Evolutionary conservation across 768 basidiomycete species (phyloP), one percentile per base, ranked within the genome.

Genomic region (Leccinum obscurum): DNA sequence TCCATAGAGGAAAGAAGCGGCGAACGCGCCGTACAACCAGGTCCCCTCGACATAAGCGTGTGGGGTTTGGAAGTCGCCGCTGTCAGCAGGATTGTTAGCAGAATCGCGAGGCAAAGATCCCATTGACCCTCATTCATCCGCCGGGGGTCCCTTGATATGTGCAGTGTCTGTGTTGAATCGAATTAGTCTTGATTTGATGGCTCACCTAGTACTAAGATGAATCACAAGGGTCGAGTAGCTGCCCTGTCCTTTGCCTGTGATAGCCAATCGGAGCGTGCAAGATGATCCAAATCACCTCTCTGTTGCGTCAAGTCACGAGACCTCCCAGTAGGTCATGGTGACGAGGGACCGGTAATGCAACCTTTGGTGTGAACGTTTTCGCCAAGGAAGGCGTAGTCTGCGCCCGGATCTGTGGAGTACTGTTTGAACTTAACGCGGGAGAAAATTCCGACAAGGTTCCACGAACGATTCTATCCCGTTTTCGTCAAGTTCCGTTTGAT

Each of bases 1-100:
- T 20, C 72, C 72, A 53, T 75, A 74, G 52, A 70, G 59, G 35
- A 70, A 39, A 30, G 61, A 57, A 11, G 71, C 66, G 52, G 68
- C 64, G 61, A 73, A 67, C 11, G 73, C 70, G 14, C 72, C 72
- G 9, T 73, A 68, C 9, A 73, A 46, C 72, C 72, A 73, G 7
- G 73, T 66, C 0, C 70, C 65, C 46, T 73, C 73, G 24, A 35
- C 60, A 51, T 58, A 73, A 55, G 68, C 35, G 17, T 55, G 26
- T 4, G 57, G 55, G 1, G 64, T 56, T 9, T 64, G 57, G 60
- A 32, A 57, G 51, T 65, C 61, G 1, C 58, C 4, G 13, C 62
- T 59, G 44, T 34, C 54, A 1, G 32, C 56, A 51, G n/a, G 15
- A 28, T 26, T 60, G 37, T 58, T 73, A 22, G 44, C 44, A 28